Conservation (phyloP, 2,329 filamentous ascomycete species). For the Penicillium crustosum region DNA sequence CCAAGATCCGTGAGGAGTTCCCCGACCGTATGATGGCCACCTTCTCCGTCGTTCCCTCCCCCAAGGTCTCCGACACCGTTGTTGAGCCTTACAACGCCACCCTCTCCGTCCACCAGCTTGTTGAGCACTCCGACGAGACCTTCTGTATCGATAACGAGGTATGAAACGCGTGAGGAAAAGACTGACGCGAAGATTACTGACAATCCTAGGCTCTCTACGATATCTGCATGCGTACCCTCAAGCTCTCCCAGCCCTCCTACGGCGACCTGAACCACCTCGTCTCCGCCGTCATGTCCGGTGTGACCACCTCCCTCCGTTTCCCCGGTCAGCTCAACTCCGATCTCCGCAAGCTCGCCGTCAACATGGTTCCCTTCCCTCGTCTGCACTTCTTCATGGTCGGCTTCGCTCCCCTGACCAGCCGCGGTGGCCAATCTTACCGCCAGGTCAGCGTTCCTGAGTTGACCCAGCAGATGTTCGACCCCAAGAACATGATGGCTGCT, state of each 20-base stretch:
- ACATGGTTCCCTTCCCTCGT: conserved; percentile 99
- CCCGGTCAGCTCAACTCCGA: conserved; percentile 99
- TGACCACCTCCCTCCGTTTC: conserved; percentile 98
- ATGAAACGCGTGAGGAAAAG: conserved; percentile 17
- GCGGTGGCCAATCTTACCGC: conserved; percentile 90
- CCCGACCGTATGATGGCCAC: conserved; percentile 99
- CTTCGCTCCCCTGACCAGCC: conserved; percentile 96
- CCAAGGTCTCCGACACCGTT: conserved; percentile 99
- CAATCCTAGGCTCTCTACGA: conserved; percentile 79
- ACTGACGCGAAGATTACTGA: conserved; percentile 12
- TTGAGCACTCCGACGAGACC: conserved; percentile 99
- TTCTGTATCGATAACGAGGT: conserved; percentile 99
- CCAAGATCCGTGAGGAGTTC: conserved; percentile 99
- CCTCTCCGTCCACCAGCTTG: conserved; percentile 96
- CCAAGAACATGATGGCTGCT: conserved; percentile 99
- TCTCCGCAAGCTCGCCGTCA: conserved; percentile 98
- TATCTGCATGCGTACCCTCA: conserved; percentile 99
- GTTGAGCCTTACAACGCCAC: conserved; percentile 99
- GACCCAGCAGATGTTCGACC: conserved; percentile 99
- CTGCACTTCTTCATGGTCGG: conserved; percentile 99
- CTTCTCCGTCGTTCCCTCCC: conserved; percentile 97
- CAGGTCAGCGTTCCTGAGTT: conserved; percentile 96
- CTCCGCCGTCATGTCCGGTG: conserved; percentile 98
- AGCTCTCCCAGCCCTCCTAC: conserved; percentile 98
- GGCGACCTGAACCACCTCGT: conserved; percentile 99